Evolutionary conservation across 805 yeast genomes (phyloP).

Genomic region (Myxozyma kluyveri): DNA sequence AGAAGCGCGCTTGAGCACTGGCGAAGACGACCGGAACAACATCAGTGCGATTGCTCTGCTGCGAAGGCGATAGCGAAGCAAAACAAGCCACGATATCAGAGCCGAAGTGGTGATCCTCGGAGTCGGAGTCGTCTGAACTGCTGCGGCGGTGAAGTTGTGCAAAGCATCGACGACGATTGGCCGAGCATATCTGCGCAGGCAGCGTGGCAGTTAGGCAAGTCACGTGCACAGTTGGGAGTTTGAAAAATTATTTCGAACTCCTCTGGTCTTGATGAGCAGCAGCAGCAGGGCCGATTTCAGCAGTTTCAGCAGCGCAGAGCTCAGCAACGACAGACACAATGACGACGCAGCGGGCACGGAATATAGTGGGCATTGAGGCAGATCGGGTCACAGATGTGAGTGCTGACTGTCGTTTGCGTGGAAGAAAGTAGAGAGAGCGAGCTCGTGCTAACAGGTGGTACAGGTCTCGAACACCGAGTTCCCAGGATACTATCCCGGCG

Average conservation of each 20-base stretch:
- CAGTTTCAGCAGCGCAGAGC: not conserved
- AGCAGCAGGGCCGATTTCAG: no score
- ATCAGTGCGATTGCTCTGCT: constrained; percentile 5
- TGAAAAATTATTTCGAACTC: not conserved
- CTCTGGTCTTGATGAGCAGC: no score
- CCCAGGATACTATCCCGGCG: constrained; percentile 74
- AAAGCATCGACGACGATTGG: constrained; percentile 12
- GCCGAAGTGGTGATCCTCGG: not conserved
- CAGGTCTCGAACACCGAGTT: constrained; percentile 76
- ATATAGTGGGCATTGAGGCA: constrained; percentile 80
- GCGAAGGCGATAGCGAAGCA: not conserved
- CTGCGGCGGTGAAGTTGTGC: not conserved
- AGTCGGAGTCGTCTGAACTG: not conserved
- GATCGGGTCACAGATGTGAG: constrained; percentile 80
- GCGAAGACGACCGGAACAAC: constrained; percentile 11
- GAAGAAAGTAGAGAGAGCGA: not conserved
- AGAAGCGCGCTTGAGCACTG: constrained; percentile 5
- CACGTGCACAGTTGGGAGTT: not conserved
- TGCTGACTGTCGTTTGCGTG: not conserved
- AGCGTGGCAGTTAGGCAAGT: constrained; percentile 1
- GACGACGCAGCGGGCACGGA: constrained; percentile 32
- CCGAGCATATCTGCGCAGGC: constrained; percentile 4
- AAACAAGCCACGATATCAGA: no score
- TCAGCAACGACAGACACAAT: not conserved
- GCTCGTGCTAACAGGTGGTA: not conserved